Percentiles rank a stretch among this genome's conserved stretches.
phyloP scores from a whole-genome alignment of 768 basidiomycete species.

The Daedaleopsis sinensis region DNA sequence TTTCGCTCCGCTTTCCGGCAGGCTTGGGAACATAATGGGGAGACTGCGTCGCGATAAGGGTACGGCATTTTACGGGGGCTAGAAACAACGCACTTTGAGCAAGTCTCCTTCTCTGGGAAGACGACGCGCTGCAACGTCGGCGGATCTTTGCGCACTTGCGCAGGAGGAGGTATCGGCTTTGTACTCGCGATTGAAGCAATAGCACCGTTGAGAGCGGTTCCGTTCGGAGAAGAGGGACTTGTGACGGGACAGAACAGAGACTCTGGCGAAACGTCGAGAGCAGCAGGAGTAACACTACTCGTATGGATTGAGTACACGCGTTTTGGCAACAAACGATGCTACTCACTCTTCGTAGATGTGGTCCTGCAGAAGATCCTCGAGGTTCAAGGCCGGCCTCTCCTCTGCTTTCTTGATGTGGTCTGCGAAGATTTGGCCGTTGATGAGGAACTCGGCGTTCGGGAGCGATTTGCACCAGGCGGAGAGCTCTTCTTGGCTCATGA shows the following conservation, averaged over 20 bases:
- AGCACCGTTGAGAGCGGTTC: not conserved
- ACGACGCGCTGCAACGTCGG: constrained; percentile 62
- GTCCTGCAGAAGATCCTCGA: constrained; percentile 76
- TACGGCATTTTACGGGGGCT: not conserved
- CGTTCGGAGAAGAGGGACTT: constrained; percentile 9
- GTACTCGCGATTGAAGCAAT: constrained; percentile 39
- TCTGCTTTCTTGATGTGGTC: constrained; percentile 49
- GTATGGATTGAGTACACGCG: not conserved
- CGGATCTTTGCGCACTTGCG: constrained; percentile 58
- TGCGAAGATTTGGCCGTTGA: constrained; percentile 38
- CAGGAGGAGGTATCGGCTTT: constrained; percentile 68
- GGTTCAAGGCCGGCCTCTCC: constrained; percentile 45
- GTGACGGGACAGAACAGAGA: constrained; percentile 19
- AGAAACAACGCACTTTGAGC: constrained; percentile 62
- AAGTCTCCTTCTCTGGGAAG: constrained; percentile 72
- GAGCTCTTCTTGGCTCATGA: constrained; percentile 55
- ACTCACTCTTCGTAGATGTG: constrained; percentile 78
- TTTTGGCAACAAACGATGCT: not conserved
- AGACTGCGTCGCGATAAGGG: constrained; percentile 48
- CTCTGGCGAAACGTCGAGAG: constrained; percentile 2
- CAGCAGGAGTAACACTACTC: constrained; percentile 10
- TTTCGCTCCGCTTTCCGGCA: constrained; percentile 83
- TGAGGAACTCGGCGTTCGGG: constrained; percentile 44
- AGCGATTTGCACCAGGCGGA: constrained; percentile 62
- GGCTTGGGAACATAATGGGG: constrained; percentile 80